A percentile compares a stretch with the other conserved stretches of the same genome.
These are phyloP conservation scores for Musa balbisiana DNA, from an alignment of 202 grass and related monocot genomes.

Conservation along the genomic window DNA sequence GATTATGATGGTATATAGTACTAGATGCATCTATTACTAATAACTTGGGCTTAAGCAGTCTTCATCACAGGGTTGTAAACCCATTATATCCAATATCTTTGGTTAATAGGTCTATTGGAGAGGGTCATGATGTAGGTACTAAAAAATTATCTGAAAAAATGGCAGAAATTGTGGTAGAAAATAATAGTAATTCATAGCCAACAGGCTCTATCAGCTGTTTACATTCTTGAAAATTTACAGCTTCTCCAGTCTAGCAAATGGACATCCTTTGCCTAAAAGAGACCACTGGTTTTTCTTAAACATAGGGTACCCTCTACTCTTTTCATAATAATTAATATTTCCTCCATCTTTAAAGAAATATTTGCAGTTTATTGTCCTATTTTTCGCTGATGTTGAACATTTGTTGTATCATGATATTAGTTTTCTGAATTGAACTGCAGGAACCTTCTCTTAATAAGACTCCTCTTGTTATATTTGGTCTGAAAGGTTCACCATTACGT, in stretches of 20 bases:
- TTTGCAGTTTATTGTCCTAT: neutral
- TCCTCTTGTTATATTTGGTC: constrained; percentile 19
- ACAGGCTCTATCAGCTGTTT: neutral
- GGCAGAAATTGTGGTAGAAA: neutral
- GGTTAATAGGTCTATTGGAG: too few relatives aligned
- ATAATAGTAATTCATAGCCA: neutral
- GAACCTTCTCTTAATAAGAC: constrained; percentile 15
- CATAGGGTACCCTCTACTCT: neutral
- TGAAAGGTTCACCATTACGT: constrained; percentile 20
- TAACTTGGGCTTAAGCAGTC: neutral
- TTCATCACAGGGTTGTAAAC: too few relatives aligned
- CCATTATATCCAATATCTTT: too few relatives aligned
- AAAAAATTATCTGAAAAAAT: neutral
- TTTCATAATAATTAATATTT: neutral
- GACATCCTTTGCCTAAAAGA: neutral
- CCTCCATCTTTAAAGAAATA: neutral
- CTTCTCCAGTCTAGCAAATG: neutral
- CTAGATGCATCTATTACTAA: too few relatives aligned
- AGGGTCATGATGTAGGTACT: neutral
- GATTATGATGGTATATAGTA: too few relatives aligned
- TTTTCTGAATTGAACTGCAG: neutral
- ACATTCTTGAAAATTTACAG: neutral
- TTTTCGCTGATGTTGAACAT: neutral
- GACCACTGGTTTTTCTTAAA: neutral
- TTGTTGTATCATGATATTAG: neutral